Percentiles rank a stretch among this genome's conserved stretches.
phyloP scores from a whole-genome alignment of 2,329 filamentous ascomycete genomes.

The Talaromyces funiculosus region DNA sequence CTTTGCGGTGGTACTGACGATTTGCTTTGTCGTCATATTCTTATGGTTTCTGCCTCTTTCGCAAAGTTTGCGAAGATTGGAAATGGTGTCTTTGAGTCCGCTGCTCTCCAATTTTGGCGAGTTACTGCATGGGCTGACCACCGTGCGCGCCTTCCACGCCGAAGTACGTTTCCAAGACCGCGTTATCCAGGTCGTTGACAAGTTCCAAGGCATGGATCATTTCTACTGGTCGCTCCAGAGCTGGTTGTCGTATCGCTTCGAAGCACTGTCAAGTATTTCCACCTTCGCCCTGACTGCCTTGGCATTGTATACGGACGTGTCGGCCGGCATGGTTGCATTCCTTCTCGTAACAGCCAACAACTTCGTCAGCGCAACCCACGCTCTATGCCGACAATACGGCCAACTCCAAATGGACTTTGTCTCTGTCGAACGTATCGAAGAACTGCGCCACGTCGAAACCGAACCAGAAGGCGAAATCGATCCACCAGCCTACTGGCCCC shows the following conservation, averaged over 20 bases:
- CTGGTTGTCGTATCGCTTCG: conserved; percentile 79
- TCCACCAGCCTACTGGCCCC: conserved; percentile 73
- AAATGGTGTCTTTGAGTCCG: conserved; percentile 84
- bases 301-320: conserved; percentile 68
- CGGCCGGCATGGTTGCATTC: conserved; percentile 75
- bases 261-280: conserved; percentile 63
- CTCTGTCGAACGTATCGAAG: conserved; percentile 78
- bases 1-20: conserved; percentile 63
- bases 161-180: conserved; percentile 73
- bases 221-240: conserved; percentile 88
- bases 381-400: conserved; percentile 73
- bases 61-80: conserved; percentile 73
- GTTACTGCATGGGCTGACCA: conserved; percentile 76
- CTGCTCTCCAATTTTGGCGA: conserved; percentile 91
- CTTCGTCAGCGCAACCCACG: conserved; percentile 64
- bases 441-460: conserved; percentile 71
- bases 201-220: conserved; percentile 91
- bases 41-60: conserved; percentile 73
- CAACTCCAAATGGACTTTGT: conserved; percentile 89
- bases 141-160: conserved; percentile 75
- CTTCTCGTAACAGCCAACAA: conserved; percentile 65
- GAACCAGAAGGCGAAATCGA: conserved; percentile 62
- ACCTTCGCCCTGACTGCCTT: conserved; percentile 68
- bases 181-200: conserved; percentile 75
- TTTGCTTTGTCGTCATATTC: conserved; percentile 68